Percentiles rank a stretch among this genome's conserved stretches.
Evolutionary conservation across 2,329 filamentous ascomycete genomes (phyloP).

Genomic region (Paecilomyces formosus): DNA sequence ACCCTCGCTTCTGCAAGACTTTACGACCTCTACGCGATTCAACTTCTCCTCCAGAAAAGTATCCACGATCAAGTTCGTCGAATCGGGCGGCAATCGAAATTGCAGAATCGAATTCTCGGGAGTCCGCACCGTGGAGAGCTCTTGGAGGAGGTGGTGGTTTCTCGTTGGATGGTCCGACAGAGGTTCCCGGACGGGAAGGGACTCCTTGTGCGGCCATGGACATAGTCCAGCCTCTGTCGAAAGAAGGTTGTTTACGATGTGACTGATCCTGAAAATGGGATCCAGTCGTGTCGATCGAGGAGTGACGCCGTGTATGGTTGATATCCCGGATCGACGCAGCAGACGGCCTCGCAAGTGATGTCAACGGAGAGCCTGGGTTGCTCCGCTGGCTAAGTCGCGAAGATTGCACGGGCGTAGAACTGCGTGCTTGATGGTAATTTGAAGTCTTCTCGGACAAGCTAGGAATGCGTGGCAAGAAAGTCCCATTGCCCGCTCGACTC

Average conservation of each 20-base stretch:
- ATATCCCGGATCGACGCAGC: slow-evolving; percentile 75
- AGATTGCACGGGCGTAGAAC: slow-evolving; percentile 19
- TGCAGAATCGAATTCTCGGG: slow-evolving; percentile 24
- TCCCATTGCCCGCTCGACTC: slow-evolving; percentile 27
- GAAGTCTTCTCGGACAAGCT: slow-evolving; percentile 28
- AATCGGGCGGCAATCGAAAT: slow-evolving; percentile 21
- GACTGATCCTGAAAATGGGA: slow-evolving; percentile 20
- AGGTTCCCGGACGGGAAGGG: slow-evolving; percentile 26
- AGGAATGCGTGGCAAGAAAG: slow-evolving; percentile 38
- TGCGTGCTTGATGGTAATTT: slow-evolving; percentile 16
- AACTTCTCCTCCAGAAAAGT: slow-evolving; percentile 83
- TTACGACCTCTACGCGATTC: slow-evolving; percentile 66
- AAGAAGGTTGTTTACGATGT: slow-evolving; percentile 51
- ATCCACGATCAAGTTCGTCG: slow-evolving; percentile 72
- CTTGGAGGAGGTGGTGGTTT: background rate
- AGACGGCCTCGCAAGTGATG: slow-evolving; percentile 53
- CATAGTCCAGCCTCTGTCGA: slow-evolving; percentile 54
- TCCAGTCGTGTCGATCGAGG: slow-evolving; percentile 65
- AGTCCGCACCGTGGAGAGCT: slow-evolving; percentile 5
- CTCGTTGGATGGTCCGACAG: slow-evolving; percentile 18
- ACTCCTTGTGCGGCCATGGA: slow-evolving; percentile 27
- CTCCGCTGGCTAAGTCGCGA: slow-evolving; percentile 22
- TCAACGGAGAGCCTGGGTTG: slow-evolving; percentile 35
- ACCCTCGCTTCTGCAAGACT: slow-evolving; percentile 66
- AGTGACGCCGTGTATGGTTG: slow-evolving; percentile 79